A percentile compares a stretch with the other conserved stretches of the same genome.
These are phyloP conservation scores for Aspergillus terreus DNA, from an alignment of 2,329 filamentous ascomycete genomes.

Conservation along the genomic window DNA sequence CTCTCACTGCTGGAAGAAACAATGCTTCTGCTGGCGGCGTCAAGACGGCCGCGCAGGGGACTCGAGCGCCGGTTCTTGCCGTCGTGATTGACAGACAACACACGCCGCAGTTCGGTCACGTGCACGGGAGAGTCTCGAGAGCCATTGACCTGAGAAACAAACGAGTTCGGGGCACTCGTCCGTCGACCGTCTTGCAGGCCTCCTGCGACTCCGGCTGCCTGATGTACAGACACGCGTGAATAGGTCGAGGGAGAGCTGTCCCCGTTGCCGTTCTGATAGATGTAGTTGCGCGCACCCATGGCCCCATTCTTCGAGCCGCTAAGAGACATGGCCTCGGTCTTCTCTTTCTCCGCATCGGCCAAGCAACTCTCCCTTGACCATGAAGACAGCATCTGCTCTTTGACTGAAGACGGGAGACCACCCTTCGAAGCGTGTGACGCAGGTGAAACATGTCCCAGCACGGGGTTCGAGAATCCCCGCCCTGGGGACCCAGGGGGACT, in stretches of 20 bases:
- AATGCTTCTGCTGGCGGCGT: constrained; percentile 30
- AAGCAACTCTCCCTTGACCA: constrained; percentile 78
- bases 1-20: constrained; percentile 43
- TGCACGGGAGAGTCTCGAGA: constrained; percentile 45
- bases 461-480: constrained; percentile 60
- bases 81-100: constrained; percentile 41
- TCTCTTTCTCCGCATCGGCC: constrained; percentile 62
- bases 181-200: constrained; percentile 30
- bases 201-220: constrained; percentile 22
- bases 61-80: constrained; percentile 36
- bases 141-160: constrained; percentile 31
- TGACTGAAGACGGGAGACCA: constrained; percentile 62
- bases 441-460: constrained; percentile 49
- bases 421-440: constrained; percentile 34
- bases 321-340: constrained; percentile 68
- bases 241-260: constrained; percentile 29
- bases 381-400: constrained; percentile 70
- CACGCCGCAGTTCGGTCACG: constrained; percentile 47
- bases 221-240: constrained; percentile 18
- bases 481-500: constrained; percentile 69
- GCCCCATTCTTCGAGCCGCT: constrained; percentile 70
- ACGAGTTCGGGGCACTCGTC: constrained; percentile 35
- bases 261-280: constrained; percentile 27
- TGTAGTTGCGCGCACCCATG: constrained; percentile 23
- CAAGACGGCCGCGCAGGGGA: constrained; percentile 39